Evolutionary conservation across 179 eudicot genomes (phyloP).

Genomic region (Silene coronaria): DNA sequence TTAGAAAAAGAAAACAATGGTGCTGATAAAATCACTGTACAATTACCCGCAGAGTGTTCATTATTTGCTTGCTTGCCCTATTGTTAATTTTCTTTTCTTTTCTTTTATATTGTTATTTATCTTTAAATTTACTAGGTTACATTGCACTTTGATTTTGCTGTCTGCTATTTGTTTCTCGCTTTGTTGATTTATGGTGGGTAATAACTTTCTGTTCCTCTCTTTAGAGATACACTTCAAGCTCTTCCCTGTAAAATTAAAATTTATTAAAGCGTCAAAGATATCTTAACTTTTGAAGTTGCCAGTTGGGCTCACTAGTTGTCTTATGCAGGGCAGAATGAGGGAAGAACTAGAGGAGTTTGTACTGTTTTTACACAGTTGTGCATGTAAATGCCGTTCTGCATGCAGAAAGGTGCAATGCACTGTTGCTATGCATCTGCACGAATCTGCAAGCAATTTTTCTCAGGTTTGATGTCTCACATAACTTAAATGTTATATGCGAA

Average conservation of each 20-base stretch:
- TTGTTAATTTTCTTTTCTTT: not conserved
- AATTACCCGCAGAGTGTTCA: not conserved
- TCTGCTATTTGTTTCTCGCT: not conserved
- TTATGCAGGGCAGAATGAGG: conserved; percentile 45
- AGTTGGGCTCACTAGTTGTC: conserved; percentile 17
- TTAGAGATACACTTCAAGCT: not conserved
- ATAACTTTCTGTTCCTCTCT: not conserved
- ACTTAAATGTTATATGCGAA: not conserved
- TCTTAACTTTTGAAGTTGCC: not conserved
- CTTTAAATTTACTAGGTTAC: not conserved
- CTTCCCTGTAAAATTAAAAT: not conserved
- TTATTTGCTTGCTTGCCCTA: not conserved
- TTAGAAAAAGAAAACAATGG: not conserved
- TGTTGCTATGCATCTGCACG: conserved; percentile 43
- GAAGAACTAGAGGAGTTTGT: conserved; percentile 42
- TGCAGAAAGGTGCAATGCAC: conserved; percentile 30
- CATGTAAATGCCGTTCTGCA: conserved; percentile 51
- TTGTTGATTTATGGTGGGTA: not conserved
- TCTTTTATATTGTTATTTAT: not conserved
- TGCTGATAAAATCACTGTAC: not conserved
- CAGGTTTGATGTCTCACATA: conserved; percentile 40
- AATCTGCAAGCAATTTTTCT: conserved; percentile 37
- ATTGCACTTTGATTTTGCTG: not conserved
- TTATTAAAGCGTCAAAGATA: not conserved
- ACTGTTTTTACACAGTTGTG: conserved; percentile 54